A percentile compares a stretch with the other conserved stretches of the same genome.
These are phyloP conservation scores for Vigna mungo DNA, from an alignment of 306 rosid genomes.

Conservation along the genomic window DNA sequence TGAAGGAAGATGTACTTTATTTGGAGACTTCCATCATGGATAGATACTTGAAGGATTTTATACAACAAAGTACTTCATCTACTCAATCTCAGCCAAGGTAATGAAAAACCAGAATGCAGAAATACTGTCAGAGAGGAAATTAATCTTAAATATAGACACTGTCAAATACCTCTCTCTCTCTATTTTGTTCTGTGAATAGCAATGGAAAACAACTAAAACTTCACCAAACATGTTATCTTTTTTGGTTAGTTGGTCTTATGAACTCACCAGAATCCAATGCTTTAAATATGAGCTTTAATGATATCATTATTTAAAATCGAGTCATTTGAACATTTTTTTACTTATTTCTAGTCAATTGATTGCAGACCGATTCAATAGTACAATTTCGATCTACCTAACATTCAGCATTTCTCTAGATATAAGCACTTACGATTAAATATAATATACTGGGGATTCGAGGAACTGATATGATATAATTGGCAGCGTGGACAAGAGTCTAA, in stretches of 20 bases:
- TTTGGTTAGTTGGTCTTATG: neutral
- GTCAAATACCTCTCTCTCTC: neutral
- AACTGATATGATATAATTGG: neutral
- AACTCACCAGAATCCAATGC: neutral
- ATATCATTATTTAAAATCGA: neutral
- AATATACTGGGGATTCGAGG: neutral
- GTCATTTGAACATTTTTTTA: neutral
- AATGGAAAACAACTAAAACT: neutral
- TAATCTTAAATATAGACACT: neutral
- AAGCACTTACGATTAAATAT: neutral
- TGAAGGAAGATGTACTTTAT: neutral
- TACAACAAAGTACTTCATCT: neutral
- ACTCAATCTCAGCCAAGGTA: neutral
- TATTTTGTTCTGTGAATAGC: neutral
- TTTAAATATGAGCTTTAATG: neutral
- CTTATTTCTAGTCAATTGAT: neutral
- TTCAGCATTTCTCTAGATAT: neutral
- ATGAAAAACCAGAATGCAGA: neutral
- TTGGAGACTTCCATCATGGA: neutral
- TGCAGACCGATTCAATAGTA: neutral
- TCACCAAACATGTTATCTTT: neutral
- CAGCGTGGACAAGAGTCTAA: neutral
- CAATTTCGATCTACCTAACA: conserved; percentile 9
- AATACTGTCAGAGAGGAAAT: neutral
- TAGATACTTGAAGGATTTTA: neutral